phyloP scores from a whole-genome alignment of 495 filamentous ascomycete genomes.

The Parmelia sp. region DNA sequence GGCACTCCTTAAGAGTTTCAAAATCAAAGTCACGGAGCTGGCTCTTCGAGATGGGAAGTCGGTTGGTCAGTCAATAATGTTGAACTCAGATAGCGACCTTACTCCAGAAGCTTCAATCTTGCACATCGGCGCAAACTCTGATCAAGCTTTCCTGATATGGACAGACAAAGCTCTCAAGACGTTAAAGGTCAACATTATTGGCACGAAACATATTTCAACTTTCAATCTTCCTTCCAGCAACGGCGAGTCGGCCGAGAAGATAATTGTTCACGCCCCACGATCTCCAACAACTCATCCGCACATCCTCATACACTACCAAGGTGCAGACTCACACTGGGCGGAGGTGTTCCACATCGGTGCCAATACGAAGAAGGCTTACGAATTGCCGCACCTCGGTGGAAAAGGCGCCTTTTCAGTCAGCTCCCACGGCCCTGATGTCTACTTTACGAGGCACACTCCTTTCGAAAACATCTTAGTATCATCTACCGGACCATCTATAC shows the following conservation, averaged over 20 bases:
- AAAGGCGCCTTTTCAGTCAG: constrained; percentile 72
- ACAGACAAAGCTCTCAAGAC: constrained; percentile 60
- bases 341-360: constrained; percentile 80
- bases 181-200: constrained; percentile 75
- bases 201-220: constrained; percentile 54
- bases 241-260: constrained; percentile 55
- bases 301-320: constrained; percentile 80
- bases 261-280: constrained; percentile 68
- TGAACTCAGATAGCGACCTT: constrained; percentile 70
- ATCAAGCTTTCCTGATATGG: constrained; percentile 76
- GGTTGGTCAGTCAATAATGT: constrained; percentile 49
- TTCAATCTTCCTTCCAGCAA: constrained; percentile 46
- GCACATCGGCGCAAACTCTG: constrained; percentile 78
- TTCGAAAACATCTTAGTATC: constrained; percentile 67
- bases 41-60: constrained; percentile 65
- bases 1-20: constrained; percentile 56
- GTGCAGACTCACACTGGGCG: constrained; percentile 63
- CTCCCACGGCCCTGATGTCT: constrained; percentile 71
- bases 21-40: constrained; percentile 65
- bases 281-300: constrained; percentile 63
- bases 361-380: constrained; percentile 67
- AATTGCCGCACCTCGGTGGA: constrained; percentile 60
- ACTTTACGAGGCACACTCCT: constrained; percentile 73
- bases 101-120: constrained; percentile 59
- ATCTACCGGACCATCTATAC: constrained; percentile 66